Evolutionary conservation across 2,329 filamentous ascomycete species (phyloP), one percentile per base, ranked within the genome.

Genomic region (Didymella keratinophila): DNA sequence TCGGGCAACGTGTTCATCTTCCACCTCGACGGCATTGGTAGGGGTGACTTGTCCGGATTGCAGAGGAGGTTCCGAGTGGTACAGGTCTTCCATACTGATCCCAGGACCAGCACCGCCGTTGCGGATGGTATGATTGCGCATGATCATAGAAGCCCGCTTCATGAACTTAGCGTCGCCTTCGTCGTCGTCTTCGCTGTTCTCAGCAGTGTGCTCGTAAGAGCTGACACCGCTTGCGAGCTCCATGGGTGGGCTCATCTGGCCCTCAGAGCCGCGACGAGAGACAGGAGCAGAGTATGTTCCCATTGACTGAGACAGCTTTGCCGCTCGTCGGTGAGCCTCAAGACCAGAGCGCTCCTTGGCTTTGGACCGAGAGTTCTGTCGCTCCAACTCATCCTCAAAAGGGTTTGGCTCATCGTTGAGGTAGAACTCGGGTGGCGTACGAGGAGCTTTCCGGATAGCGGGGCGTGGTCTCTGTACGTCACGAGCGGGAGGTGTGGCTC

Each of bases 1-100:
- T 41, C 83, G 82, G 43, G 88, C 86, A 18, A 91, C 84, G 69
- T 91, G 91, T 55, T 86, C 83, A 42, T 86, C 83, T 46, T 84
- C 82, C 21, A 84, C 80, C 42, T 85, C 81, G 37, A 77, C 71
- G 44, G 82, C 79, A 41, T 78, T 74, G 1, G 74, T 75, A 2
- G 81, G 83, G 2, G 83, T 85, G 7, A 79, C 75, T 42, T 79
- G 79, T 16, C 82, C 82, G 16, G 83, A 85, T 12, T 61, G 69
- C 9, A 72, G 59, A 10, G 69, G 69, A 18, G 62, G 59, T 9
- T 74, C 67, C 3, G 64, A 63, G 28, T 77, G 72, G 42, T 73
- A 75, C 7, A 78, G 44, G 42, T 73, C 71, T 55, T 70, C 71
- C n/a, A 63, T 58, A 27, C 62, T 65, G 37, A 71, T 49, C 3